Evolutionary conservation across 208 protist genomes (phyloP).

Genomic region (Acanthamoeba triangularis): DNA sequence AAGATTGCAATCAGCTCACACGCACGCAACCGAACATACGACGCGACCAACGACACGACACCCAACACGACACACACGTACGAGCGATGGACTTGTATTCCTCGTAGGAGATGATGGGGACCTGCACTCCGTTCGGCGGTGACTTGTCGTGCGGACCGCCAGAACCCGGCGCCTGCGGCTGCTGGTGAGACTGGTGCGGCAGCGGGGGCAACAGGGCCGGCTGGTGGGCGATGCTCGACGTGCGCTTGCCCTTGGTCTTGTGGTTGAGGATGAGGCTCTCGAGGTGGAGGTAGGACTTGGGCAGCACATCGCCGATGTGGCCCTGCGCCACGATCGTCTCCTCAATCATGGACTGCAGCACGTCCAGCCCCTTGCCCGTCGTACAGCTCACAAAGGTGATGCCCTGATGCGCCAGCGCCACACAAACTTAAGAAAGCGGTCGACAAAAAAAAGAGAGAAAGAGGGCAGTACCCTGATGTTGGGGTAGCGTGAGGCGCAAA

Average conservation of each 20-base stretch:
- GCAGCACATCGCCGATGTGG: conserved; percentile 42
- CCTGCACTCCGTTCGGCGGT: background rate
- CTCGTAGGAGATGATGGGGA: conserved; percentile 49
- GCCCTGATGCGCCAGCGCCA: background rate
- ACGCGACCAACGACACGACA: background rate
- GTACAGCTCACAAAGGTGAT: conserved; percentile 52
- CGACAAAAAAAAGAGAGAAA: background rate
- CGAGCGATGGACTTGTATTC: conserved; percentile 70
- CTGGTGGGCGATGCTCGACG: background rate
- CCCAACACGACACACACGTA: background rate
- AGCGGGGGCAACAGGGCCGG: background rate
- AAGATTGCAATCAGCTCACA: background rate
- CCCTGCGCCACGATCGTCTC: background rate
- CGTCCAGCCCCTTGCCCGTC: conserved; percentile 53
- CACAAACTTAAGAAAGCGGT: background rate
- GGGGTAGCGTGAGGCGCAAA: conserved; percentile 3
- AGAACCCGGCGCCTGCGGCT: background rate
- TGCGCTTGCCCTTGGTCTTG: conserved; percentile 26
- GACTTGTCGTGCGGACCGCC: background rate
- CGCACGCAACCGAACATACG: background rate
- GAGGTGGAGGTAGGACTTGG: conserved; percentile 66
- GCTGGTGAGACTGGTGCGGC: background rate
- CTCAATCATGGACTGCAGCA: conserved; percentile 10
- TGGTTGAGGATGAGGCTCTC: conserved; percentile 52
- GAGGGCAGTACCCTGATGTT: background rate